Base-by-base conservation (phyloP, 768 basidiomycete species). In the Lentinula boryana region DNA sequence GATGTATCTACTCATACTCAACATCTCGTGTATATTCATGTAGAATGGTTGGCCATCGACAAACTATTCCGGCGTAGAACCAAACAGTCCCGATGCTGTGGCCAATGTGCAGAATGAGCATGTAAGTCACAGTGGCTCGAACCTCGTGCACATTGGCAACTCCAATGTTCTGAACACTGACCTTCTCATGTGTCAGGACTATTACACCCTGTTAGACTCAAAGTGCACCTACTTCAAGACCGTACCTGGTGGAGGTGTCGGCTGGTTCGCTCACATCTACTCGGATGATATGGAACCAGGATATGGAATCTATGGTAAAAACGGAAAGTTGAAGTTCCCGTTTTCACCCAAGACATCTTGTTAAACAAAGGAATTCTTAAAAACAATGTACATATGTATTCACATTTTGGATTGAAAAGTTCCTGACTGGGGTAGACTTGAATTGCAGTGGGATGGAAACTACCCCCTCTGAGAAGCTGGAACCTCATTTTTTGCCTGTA, bases 241-340 rank as follows among this genome's bases (percentile, higher is more conserved):
- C 0, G 80, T 81, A 27, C 68, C 72, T 15, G 80, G 80, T 2
- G 88, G 88, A 21, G 88, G 88, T 23, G 74, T 91, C 38, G 88
- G 89, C 10, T 92, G 89, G 90, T 92, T 92, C 65, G 87, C 87
- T 31, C 90, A 91, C 68, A 85, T 91, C 58, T 91, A 90, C 67
- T 84, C 84, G 1, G 90, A 90, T 66, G 62, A 71, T 62, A 79
- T 84, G 70, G 79, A 79, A 56, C 49, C 85, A 16, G 89, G 89
- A 10, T 60, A 60, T 52, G 58, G 58, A 12, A 60, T 60, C n/a
- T 60, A 60, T 52, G 58, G 50, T 23, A 18, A 2, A 4, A 18
- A 60, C 40, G 58, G 58, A 23, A 21, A 40, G 15, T 21, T 52
- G 35, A 60, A 60, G 50, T 60, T 60, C 18, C 58, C 58, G n/a